Evolutionary conservation across 768 basidiomycete species (phyloP).

Genomic region (Suillus subalutaceus): DNA sequence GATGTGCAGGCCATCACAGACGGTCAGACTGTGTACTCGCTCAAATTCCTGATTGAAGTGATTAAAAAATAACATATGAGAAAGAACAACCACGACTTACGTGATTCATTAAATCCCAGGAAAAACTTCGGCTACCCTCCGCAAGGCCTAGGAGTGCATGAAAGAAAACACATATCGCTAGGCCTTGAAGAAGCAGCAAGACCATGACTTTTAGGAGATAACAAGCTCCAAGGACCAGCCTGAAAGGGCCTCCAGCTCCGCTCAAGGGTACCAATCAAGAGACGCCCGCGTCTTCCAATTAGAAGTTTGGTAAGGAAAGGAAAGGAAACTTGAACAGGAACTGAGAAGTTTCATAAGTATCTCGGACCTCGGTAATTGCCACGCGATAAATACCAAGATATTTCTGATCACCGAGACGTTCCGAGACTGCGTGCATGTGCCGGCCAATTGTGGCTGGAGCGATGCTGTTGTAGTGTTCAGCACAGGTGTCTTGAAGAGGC

Average conservation of each 20-base stretch:
- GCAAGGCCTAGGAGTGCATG: slow-evolving; percentile 2
- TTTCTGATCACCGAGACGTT: slow-evolving; percentile 3
- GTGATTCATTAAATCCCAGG: slow-evolving; percentile 11
- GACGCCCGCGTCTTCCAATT: slow-evolving; percentile 15
- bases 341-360: slow-evolving; percentile 8
- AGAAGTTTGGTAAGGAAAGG: slow-evolving; percentile 10
- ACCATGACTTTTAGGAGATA: slow-evolving; percentile 18
- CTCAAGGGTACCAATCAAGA: slow-evolving; percentile 10
- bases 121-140: slow-evolving; percentile 1
- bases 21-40: slow-evolving; percentile 9
- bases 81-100: slow-evolving; percentile 1
- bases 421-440: not conserved
- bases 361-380: not conserved
- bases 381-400: not conserved
- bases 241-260: slow-evolving; percentile 14
- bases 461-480: not conserved
- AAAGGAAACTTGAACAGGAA: slow-evolving; percentile 3
- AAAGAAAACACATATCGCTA: slow-evolving; percentile 6
- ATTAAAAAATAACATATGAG: slow-evolving; percentile 1
- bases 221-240: slow-evolving; percentile 19
- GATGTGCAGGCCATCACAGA: slow-evolving; percentile 21
- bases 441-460: not conserved
- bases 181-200: slow-evolving; percentile 10
- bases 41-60: not conserved
- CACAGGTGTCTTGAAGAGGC: slow-evolving; percentile 2